A percentile compares a stretch with the other conserved stretches of the same genome.
phyloP scores from a whole-genome alignment of 2,329 filamentous ascomycete species.

The Calonectria pseudoreteaudii region DNA sequence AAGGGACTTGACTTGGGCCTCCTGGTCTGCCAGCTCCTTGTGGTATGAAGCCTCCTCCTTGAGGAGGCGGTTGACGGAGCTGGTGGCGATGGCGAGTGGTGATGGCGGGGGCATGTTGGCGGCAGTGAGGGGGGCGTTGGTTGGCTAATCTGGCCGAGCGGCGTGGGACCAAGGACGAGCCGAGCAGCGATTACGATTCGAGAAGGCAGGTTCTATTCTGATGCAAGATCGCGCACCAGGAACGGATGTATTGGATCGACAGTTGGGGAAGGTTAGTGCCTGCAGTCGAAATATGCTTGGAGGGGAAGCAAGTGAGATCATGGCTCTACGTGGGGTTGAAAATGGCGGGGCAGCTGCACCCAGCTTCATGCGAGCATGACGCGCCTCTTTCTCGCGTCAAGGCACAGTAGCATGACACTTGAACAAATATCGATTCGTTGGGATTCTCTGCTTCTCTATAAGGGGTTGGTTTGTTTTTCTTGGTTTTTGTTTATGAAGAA shows the following conservation, averaged over 20 bases:
- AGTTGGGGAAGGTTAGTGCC: conserved; percentile 32
- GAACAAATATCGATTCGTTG: not conserved
- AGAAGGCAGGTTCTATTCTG: not conserved
- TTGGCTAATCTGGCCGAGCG: conserved; percentile 2
- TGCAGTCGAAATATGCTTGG: conserved; percentile 30
- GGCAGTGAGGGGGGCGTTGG: not conserved
- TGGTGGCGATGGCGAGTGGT: conserved; percentile 82
- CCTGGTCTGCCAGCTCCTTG: conserved; percentile 83
- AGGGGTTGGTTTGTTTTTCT: not conserved
- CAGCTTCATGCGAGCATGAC: conserved; percentile 11
- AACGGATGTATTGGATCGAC: not conserved
- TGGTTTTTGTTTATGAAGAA: no score
- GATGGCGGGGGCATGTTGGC: conserved; percentile 79
- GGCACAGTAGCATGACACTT: not conserved
- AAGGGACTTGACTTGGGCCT: conserved; percentile 76
- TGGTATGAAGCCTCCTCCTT: conserved; percentile 95
- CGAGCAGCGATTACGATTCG: not conserved
- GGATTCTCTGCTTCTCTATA: no score
- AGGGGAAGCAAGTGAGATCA: conserved; percentile 44
- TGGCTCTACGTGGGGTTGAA: conserved; percentile 39
- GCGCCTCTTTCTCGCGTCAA: conserved; percentile 10
- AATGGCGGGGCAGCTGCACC: conserved; percentile 39
- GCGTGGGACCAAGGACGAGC: no score
- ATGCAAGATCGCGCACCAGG: not conserved
- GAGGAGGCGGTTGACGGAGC: conserved; percentile 83